phyloP scores from a whole-genome alignment of 805 yeast species.

The Candida taoyuanica region DNA sequence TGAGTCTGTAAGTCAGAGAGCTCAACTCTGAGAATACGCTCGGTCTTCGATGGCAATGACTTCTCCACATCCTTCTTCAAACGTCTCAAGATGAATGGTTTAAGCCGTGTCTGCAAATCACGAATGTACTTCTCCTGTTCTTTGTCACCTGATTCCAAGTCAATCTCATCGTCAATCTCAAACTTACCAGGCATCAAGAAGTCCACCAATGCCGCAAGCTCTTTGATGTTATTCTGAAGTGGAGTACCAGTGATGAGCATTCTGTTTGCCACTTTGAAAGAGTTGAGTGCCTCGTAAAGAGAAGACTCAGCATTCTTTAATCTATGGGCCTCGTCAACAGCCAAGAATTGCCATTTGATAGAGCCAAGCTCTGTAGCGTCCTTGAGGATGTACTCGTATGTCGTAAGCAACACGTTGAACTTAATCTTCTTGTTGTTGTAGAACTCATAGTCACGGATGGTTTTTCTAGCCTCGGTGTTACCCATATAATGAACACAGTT shows the following conservation, averaged over 20 bases:
- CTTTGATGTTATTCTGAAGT: slow-evolving; percentile 90
- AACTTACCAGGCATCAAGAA: slow-evolving; percentile 95
- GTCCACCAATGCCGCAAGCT: slow-evolving; percentile 89
- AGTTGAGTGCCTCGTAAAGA: slow-evolving; percentile 78
- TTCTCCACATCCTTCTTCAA: slow-evolving; percentile 97
- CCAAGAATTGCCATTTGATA: slow-evolving; percentile 91
- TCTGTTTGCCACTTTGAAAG: slow-evolving; percentile 79
- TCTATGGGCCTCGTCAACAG: slow-evolving; percentile 98
- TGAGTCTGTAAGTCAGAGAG: slow-evolving; percentile 92
- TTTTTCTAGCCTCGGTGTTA: slow-evolving; percentile 77
- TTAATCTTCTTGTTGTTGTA: slow-evolving; percentile 72
- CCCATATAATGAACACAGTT: slow-evolving; percentile 93
- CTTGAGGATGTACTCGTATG: slow-evolving; percentile 93
- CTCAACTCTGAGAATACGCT: slow-evolving; percentile 91
- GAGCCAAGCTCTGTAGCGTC: slow-evolving; percentile 77
- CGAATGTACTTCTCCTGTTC: slow-evolving; percentile 87
- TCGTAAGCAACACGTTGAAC: slow-evolving; percentile 87
- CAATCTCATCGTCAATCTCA: slow-evolving; percentile 88
- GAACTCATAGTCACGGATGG: slow-evolving; percentile 81
- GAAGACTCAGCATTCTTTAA: slow-evolving; percentile 92
- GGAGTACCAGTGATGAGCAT: slow-evolving; percentile 97
- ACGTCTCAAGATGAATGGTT: slow-evolving; percentile 90
- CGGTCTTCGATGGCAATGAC: slow-evolving; percentile 92
- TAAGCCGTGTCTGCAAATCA: slow-evolving; percentile 75
- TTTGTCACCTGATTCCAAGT: slow-evolving; percentile 66